Conservation (phyloP, 106 monocot genomes). For the Acorus calamus region DNA sequence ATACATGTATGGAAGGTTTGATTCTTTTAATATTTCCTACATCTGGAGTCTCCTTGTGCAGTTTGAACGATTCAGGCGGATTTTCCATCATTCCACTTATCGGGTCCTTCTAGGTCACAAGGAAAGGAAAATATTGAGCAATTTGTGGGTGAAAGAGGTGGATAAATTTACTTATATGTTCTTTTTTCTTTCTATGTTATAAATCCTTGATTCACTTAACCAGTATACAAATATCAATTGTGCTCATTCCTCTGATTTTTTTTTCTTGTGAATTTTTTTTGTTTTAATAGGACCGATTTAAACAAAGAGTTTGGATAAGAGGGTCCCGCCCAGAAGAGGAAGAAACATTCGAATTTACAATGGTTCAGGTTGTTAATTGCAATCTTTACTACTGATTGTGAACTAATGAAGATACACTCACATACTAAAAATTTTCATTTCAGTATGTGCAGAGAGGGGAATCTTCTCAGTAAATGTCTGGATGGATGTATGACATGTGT, state of each 20-base stretch:
- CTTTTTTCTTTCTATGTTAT: background rate
- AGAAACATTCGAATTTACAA: conserved; percentile 79
- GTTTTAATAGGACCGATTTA: conserved; percentile 51
- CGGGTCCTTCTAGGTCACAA: conserved; percentile 80
- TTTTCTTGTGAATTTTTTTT: background rate
- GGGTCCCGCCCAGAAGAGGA: conserved; percentile 92
- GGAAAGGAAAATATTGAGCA: conserved; percentile 64
- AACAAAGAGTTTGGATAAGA: conserved; percentile 80
- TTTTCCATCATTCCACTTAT: conserved; percentile 91
- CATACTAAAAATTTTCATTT: no score
- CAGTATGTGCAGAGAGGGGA: no score
- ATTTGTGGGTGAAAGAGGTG: conserved; percentile 80
- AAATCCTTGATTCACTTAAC: background rate
- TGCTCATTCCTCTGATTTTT: background rate
- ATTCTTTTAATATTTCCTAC: no score
- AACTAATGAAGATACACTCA: no score
- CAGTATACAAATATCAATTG: background rate
- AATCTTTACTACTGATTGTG: background rate
- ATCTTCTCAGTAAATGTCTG: no score
- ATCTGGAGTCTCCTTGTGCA: conserved; percentile 7
- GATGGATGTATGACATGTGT: no score
- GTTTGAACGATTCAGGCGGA: conserved; percentile 88
- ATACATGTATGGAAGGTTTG: no score
- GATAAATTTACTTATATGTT: background rate
- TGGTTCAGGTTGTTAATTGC: conserved; percentile 60